Evolutionary conservation across 2,329 filamentous ascomycete species (phyloP).

Genomic region (Monilinia polystroma): DNA sequence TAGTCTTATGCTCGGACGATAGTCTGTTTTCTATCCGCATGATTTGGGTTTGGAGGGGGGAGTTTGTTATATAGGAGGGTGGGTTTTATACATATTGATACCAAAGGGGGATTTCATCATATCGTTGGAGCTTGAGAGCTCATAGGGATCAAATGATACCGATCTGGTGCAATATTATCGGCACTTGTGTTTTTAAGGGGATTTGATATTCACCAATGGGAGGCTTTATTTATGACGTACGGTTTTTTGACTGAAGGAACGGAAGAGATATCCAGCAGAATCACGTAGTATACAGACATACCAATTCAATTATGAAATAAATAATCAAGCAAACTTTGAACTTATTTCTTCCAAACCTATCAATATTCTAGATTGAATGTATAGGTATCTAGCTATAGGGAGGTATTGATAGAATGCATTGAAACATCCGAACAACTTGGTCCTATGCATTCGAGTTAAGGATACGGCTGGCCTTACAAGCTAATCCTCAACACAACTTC

Average conservation of each 20-base stretch:
- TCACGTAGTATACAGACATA: not conserved
- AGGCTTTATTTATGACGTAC: constrained; percentile 5
- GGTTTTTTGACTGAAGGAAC: constrained; percentile 13
- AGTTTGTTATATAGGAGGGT: constrained; percentile 15
- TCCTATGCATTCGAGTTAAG: not conserved
- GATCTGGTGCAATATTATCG: not conserved
- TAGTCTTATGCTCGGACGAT: constrained; percentile 18
- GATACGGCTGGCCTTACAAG: not conserved
- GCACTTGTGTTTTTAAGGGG: not conserved
- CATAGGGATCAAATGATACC: not conserved
- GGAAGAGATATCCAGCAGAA: constrained; percentile 1
- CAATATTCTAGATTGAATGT: not conserved
- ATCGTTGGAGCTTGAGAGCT: constrained; percentile 7
- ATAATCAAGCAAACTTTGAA: not conserved
- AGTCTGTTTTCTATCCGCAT: constrained; percentile 13
- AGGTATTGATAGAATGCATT: not conserved
- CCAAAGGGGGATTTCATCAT: constrained; percentile 19
- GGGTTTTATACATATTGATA: constrained; percentile 19
- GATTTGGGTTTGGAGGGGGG: constrained; percentile 11
- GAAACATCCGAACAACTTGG: not conserved
- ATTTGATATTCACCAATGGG: constrained; percentile 29
- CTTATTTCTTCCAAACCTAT: not conserved
- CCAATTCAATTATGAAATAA: not conserved
- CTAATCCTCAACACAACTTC: not conserved
- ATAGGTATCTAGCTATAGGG: too few relatives aligned